A percentile compares a stretch with the other conserved stretches of the same genome.
Conservation (phyloP, 352 stramenopile genomes). For the Phytopythium ostracodes region DNA sequence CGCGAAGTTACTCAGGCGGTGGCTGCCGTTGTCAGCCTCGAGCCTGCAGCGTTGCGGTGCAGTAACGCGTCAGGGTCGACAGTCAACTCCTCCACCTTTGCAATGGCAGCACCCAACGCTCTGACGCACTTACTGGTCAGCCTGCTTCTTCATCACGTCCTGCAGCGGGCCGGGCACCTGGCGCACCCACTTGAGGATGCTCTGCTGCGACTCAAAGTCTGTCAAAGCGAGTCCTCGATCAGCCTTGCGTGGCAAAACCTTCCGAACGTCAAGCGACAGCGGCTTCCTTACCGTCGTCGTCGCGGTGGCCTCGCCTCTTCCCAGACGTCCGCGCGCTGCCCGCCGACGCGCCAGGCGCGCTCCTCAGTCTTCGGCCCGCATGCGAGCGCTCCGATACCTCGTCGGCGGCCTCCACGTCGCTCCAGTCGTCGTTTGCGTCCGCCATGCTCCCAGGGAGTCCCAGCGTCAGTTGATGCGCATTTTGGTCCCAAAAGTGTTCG, state of each 20-base stretch:
- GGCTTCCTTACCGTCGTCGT: neutral
- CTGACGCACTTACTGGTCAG: slow-evolving; percentile 25
- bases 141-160: slow-evolving; percentile 74
- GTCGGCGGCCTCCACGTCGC: slow-evolving; percentile 5
- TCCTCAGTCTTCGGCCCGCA: too few species aligned
- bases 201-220: slow-evolving; percentile 58
- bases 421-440: slow-evolving; percentile 8
- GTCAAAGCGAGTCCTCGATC: neutral
- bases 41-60: slow-evolving; percentile 19
- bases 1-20: slow-evolving; percentile 19
- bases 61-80: neutral
- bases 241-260: neutral
- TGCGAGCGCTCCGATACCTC: neutral
- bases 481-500: neutral
- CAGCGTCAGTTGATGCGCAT: slow-evolving; percentile 1
- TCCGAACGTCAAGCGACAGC: neutral
- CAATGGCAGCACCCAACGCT: too few species aligned
- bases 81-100: too few species aligned
- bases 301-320: neutral
- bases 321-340: neutral
- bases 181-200: slow-evolving; percentile 76
- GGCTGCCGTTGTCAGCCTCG: slow-evolving; percentile 29
- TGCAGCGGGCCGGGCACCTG: slow-evolving; percentile 65
- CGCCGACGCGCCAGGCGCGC: too few species aligned
- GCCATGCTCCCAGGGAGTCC: slow-evolving; percentile 4